These are phyloP conservation scores for Thalia dealbata DNA, from an alignment of 176 grass and related monocot genomes.

Conservation along the genomic window DNA sequence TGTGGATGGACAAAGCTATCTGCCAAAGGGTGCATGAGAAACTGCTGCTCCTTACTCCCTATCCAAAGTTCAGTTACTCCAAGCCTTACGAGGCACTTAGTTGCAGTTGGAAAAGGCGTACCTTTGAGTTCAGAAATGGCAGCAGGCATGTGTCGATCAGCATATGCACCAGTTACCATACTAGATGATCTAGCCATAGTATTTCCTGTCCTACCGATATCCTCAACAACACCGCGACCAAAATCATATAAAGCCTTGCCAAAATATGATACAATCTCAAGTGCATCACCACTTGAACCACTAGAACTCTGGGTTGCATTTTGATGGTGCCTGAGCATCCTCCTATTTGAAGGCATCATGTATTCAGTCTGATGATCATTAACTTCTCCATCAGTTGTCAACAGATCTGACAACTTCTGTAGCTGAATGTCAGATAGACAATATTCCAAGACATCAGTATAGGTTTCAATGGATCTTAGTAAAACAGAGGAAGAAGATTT, in stretches of 20 bases:
- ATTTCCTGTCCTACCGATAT: conserved; percentile 60
- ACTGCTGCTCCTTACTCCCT: conserved; percentile 72
- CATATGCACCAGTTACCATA: conserved; percentile 36
- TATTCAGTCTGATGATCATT: conserved; percentile 28
- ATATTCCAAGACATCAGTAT: conserved; percentile 89
- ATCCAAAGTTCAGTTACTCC: conserved; percentile 83
- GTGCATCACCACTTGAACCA: conserved; percentile 73
- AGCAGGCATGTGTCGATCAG: conserved; percentile 37
- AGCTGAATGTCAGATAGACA: conserved; percentile 83
- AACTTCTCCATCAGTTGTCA: conserved; percentile 29
- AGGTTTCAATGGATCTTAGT: conserved; percentile 80
- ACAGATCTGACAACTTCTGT: conserved; percentile 39
- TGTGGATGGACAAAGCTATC: conserved; percentile 81
- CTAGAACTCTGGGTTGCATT: conserved; percentile 29
- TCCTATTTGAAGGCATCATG: conserved; percentile 20
- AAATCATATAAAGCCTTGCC: conserved; percentile 97
- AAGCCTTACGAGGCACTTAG: conserved; percentile 58
- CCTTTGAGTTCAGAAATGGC: conserved; percentile 66
- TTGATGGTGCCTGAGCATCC: conserved; percentile 25
- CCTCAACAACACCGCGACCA: conserved; percentile 83
- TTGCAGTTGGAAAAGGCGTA: conserved; percentile 76
- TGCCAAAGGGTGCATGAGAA: conserved; percentile 58
- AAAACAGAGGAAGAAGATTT: conserved; percentile 75
- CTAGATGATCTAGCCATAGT: conserved; percentile 29
- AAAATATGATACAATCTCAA: conserved; percentile 93